A percentile compares a stretch with the other conserved stretches of the same genome.
Evolutionary conservation across 2,329 filamentous ascomycete genomes (phyloP).

Genomic region (Hypoxylon sp.): DNA sequence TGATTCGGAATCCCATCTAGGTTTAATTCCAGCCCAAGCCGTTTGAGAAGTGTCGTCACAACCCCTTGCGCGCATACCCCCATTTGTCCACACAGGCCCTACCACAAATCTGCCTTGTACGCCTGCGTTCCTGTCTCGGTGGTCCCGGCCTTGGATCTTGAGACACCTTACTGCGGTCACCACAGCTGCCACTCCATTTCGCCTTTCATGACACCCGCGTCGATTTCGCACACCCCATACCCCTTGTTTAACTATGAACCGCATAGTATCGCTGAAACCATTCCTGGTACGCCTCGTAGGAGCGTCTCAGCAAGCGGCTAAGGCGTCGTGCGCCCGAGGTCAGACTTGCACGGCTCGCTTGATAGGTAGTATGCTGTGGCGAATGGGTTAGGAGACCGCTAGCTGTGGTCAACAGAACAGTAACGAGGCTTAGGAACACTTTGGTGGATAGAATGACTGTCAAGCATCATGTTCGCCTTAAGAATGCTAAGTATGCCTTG

Average conservation of each 20-base stretch:
- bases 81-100: slow-evolving; percentile 6
- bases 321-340: not conserved
- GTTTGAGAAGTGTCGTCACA: slow-evolving; percentile 19
- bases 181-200: slow-evolving; percentile 14
- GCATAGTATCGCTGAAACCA: slow-evolving; percentile 20
- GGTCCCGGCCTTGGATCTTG: slow-evolving; percentile 34
- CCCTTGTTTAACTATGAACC: slow-evolving; percentile 16
- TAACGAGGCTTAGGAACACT: not conserved
- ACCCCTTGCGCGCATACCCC: slow-evolving; percentile 18
- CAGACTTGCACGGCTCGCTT: not conserved
- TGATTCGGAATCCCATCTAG: slow-evolving; percentile 20
- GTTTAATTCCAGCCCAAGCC: slow-evolving; percentile 34
- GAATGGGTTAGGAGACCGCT: not conserved
- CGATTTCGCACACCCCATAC: slow-evolving; percentile 11
- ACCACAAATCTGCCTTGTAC: slow-evolving; percentile 27
- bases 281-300: slow-evolving; percentile 30
- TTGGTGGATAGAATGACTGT: not conserved
- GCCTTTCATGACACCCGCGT: slow-evolving; percentile 19
- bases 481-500: slow-evolving; percentile 4
- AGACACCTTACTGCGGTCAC: slow-evolving; percentile 29
- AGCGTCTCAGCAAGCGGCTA: slow-evolving; percentile 31
- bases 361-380: not conserved
- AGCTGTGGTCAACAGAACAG: not conserved
- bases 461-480: not conserved
- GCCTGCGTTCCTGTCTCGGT: slow-evolving; percentile 36